A percentile compares a stretch with the other conserved stretches of the same genome.
Conservation (phyloP, 2,329 filamentous ascomycete species). For the Diaporthe vexans region DNA sequence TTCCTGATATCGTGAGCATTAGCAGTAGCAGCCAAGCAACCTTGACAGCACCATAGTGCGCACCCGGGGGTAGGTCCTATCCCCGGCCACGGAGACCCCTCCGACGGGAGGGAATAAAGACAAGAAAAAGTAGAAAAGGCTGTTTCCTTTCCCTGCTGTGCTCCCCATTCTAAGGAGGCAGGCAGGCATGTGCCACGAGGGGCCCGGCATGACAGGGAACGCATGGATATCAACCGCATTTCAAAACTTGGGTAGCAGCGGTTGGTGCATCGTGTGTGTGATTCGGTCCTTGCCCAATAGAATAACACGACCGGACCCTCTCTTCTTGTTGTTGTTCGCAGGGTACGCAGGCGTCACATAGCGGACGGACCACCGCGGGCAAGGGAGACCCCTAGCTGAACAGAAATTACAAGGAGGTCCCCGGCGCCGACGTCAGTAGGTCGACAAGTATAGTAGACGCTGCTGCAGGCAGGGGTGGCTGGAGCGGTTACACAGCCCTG, state of each 20-base stretch:
- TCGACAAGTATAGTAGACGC: not conserved
- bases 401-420: conserved; percentile 23
- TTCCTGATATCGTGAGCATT: not conserved
- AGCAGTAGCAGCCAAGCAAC: not conserved
- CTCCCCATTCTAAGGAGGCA: not conserved
- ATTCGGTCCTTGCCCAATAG: conserved; percentile 16
- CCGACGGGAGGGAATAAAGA: not conserved
- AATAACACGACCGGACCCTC: not conserved
- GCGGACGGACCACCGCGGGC: conserved; percentile 1
- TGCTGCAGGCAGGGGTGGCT: conserved; percentile 15
- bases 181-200: conserved; percentile 6
- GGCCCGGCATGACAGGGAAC: not conserved
- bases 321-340: not conserved
- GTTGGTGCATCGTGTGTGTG: not conserved
- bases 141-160: not conserved
- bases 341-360: conserved; percentile 9
- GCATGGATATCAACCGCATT: not conserved
- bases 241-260: not conserved
- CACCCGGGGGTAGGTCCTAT: no score
- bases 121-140: not conserved
- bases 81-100: not conserved
- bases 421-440: not conserved
- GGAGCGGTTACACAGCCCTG: conserved; percentile 17
- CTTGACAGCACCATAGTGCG: not conserved
- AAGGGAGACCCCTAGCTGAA: conserved; percentile 13